Evolutionary conservation across 1,284 basidiomycete species (phyloP).

Genomic region (Cutaneotrichosporon sp.): DNA sequence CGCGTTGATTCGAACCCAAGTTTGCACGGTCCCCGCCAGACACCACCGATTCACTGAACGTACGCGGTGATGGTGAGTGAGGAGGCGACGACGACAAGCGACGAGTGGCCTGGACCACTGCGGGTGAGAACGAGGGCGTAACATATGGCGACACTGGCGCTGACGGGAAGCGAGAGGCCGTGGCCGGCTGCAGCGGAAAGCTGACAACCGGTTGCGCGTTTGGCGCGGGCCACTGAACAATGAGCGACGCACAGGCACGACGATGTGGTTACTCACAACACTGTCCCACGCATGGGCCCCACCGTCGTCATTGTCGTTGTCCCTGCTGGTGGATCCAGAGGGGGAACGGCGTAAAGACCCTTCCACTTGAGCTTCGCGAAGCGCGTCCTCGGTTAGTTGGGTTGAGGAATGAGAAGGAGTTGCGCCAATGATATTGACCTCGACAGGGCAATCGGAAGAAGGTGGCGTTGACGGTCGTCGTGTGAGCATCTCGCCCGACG

Average conservation of each 20-base stretch:
- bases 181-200: constrained; percentile 18
- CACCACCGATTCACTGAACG: not conserved
- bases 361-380: not conserved
- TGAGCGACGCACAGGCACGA: not conserved
- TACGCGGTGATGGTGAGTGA: constrained; percentile 5
- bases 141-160: constrained; percentile 47
- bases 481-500: not conserved
- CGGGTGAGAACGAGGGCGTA: constrained; percentile 47
- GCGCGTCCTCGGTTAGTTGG: not conserved
- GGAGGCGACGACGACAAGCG: constrained; percentile 15
- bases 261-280: constrained; percentile 38
- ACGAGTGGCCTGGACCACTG: constrained; percentile 27
- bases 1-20: not conserved
- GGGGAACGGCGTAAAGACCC: not conserved
- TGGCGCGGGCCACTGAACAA: constrained; percentile 41
- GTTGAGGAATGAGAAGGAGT: constrained; percentile 1
- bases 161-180: constrained; percentile 34
- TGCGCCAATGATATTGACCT: constrained; percentile 4
- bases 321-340: not conserved
- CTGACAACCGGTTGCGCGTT: constrained; percentile 25
- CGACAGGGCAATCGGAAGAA: not conserved
- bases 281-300: constrained; percentile 48
- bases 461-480: not conserved
- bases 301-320: not conserved
- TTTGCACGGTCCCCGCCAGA: not conserved